phyloP scores from a whole-genome alignment of 163 green algal species.

The Coccomyxa subellipsoidea region DNA sequence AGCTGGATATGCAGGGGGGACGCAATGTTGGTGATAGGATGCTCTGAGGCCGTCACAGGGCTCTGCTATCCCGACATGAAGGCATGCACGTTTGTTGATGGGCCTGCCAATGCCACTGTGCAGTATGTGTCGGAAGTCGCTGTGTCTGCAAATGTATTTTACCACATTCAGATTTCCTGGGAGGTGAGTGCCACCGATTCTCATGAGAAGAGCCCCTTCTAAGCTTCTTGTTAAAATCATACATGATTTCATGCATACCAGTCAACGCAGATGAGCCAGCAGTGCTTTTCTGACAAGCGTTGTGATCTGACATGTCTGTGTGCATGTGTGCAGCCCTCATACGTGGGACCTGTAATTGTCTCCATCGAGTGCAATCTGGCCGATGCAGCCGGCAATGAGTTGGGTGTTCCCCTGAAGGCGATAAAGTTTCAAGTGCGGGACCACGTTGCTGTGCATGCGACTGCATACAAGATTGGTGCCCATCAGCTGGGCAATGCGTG shows the following conservation, averaged over 20 bases:
- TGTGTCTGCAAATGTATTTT: background rate
- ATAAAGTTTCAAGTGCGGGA: background rate
- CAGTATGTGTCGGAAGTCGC: background rate
- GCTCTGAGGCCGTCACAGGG: background rate
- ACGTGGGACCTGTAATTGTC: background rate
- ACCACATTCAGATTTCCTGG: background rate
- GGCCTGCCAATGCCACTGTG: background rate
- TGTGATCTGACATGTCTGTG: background rate
- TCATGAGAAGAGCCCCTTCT: background rate
- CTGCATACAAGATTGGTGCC: slow-evolving; percentile 28
- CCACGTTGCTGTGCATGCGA: slow-evolving; percentile 15
- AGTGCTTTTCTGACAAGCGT: too few species aligned
- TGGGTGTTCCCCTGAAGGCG: background rate
- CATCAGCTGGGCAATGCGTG: background rate
- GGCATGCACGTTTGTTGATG: background rate
- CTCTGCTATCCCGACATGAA: background rate
- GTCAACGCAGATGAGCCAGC: background rate
- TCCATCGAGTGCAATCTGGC: background rate
- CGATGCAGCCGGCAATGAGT: background rate
- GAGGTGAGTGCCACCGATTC: background rate
- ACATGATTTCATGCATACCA: background rate
- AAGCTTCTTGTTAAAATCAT: background rate
- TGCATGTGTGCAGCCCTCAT: background rate
- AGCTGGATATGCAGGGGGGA: background rate
- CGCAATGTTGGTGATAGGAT: background rate